Evolutionary conservation across 1,284 basidiomycete genomes (phyloP).

Genomic region (Ceraceosorus guamensis): DNA sequence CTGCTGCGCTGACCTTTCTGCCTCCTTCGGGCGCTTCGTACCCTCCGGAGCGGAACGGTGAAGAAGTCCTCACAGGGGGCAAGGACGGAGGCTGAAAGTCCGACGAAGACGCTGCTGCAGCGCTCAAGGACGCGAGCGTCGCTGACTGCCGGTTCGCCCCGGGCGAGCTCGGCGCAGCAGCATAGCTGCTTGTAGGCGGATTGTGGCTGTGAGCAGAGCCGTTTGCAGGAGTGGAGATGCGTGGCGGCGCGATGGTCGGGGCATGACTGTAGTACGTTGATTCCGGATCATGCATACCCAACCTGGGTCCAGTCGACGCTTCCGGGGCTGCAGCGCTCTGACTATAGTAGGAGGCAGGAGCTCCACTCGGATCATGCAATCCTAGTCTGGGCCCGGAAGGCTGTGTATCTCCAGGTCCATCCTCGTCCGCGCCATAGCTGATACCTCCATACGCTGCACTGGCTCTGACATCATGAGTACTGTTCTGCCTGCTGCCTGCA

Average conservation of each 20-base stretch:
- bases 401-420: too few relatives aligned
- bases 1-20: conserved; percentile 40
- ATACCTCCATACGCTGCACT: too few relatives aligned
- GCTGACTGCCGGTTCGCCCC: neutral
- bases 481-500: too few relatives aligned
- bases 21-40: conserved; percentile 19
- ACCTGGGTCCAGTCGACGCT: neutral
- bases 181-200: conserved; percentile 6
- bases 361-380: too few relatives aligned
- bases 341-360: too few relatives aligned
- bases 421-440: too few relatives aligned
- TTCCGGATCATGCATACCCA: conserved; percentile 7
- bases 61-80: neutral
- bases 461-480: too few relatives aligned
- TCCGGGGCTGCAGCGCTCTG: too few relatives aligned
- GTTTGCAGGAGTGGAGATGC: neutral
- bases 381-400: too few relatives aligned
- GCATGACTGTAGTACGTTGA: conserved; percentile 31
- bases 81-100: neutral
- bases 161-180: neutral
- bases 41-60: neutral
- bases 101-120: neutral
- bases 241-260: conserved; percentile 14
- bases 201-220: neutral
- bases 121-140: neutral